Conservation (phyloP, 1,284 basidiomycete species). For the Ustilago sp. region DNA sequence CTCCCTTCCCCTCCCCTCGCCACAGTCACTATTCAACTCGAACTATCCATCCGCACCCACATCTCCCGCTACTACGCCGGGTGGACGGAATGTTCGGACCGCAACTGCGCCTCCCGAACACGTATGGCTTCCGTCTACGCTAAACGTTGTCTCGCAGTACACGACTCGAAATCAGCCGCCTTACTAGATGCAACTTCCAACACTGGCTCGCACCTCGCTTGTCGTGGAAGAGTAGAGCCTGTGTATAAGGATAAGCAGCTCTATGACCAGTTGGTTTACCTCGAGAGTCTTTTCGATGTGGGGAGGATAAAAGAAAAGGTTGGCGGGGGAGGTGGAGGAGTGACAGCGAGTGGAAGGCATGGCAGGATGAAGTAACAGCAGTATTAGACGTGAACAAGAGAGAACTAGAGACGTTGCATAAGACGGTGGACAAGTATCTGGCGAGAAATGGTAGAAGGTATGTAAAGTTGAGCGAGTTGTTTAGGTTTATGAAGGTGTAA, state of each 20-base stretch:
- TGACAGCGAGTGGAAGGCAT: slow-evolving; percentile 18
- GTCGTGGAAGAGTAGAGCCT: slow-evolving; percentile 50
- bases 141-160: slow-evolving; percentile 70
- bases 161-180: slow-evolving; percentile 35
- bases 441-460: slow-evolving; percentile 62
- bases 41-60: slow-evolving; percentile 81
- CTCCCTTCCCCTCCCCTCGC: slow-evolving; percentile 34
- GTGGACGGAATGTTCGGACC: slow-evolving; percentile 88
- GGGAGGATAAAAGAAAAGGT: slow-evolving; percentile 26
- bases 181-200: slow-evolving; percentile 25
- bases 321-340: neutral
- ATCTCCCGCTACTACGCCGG: slow-evolving; percentile 88
- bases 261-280: slow-evolving; percentile 67
- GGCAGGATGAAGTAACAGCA: slow-evolving; percentile 47
- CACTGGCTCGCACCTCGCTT: slow-evolving; percentile 26
- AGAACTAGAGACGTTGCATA: slow-evolving; percentile 33
- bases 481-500: slow-evolving; percentile 62
- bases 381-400: slow-evolving; percentile 38
- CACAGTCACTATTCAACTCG: slow-evolving; percentile 77
- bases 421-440: slow-evolving; percentile 59
- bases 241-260: slow-evolving; percentile 64
- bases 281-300: slow-evolving; percentile 59
- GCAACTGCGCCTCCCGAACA: slow-evolving; percentile 84
- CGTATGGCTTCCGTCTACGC: slow-evolving; percentile 93
- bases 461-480: slow-evolving; percentile 63